Evolutionary conservation across 2,329 filamentous ascomycete genomes (phyloP).

Genomic region (Neofusicoccum ribis): DNA sequence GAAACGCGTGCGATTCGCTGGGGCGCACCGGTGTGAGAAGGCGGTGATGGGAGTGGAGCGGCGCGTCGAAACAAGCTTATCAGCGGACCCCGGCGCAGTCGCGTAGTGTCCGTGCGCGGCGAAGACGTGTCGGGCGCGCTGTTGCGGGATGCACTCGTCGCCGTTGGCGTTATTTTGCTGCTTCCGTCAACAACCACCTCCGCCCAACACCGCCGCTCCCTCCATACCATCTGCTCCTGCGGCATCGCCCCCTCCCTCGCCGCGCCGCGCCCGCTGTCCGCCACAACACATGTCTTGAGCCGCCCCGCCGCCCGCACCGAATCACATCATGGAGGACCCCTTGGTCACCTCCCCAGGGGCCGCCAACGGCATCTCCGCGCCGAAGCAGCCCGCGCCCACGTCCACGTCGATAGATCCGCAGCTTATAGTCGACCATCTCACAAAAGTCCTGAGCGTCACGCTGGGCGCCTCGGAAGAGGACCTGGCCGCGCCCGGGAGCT

Average conservation of each 20-base stretch:
- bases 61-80: slow-evolving; percentile 8
- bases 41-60: slow-evolving; percentile 15
- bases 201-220: background rate
- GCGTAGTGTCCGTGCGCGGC: background rate
- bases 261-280: background rate
- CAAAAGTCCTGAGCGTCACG: slow-evolving; percentile 49
- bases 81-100: background rate
- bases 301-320: background rate
- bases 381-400: slow-evolving; percentile 31
- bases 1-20: background rate
- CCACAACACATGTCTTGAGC: slow-evolving; percentile 15
- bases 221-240: background rate
- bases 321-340: slow-evolving; percentile 42
- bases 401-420: slow-evolving; percentile 48
- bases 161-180: slow-evolving; percentile 5
- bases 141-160: slow-evolving; percentile 1
- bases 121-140: slow-evolving; percentile 12
- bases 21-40: background rate
- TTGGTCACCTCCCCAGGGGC: slow-evolving; percentile 37
- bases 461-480: slow-evolving; percentile 65
- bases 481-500: slow-evolving; percentile 75
- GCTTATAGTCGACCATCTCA: slow-evolving; percentile 50
- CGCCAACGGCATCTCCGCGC: slow-evolving; percentile 37
- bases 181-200: slow-evolving; percentile 11
- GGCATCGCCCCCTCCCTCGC: slow-evolving; percentile 4